Evolutionary conservation across 139 green algal species (phyloP).

Genomic region (Chlamydomonas sp.): DNA sequence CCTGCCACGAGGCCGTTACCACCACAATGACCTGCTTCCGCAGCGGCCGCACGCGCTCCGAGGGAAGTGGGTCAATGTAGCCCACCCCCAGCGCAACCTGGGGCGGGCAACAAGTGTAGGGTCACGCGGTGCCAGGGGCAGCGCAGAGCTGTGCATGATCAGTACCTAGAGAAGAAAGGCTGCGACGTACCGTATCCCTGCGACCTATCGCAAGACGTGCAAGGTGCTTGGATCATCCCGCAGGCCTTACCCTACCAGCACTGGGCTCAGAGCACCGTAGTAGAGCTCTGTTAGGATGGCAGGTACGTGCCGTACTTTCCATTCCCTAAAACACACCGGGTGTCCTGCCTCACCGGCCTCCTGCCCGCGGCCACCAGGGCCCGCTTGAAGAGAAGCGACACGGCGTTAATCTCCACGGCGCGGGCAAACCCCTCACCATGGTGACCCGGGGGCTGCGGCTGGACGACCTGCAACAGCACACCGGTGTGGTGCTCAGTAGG

Average conservation of each 20-base stretch:
- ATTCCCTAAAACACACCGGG: too few species aligned
- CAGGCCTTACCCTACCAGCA: too few species aligned
- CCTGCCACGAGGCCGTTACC: slow-evolving; percentile 80
- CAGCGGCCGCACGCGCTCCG: slow-evolving; percentile 63
- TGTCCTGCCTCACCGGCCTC: slow-evolving; percentile 33
- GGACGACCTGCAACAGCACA: slow-evolving; percentile 61
- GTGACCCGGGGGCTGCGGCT: slow-evolving; percentile 55
- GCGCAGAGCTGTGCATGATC: too few species aligned
- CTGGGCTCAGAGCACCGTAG: too few species aligned
- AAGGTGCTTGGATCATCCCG: too few species aligned
- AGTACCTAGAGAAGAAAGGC: too few species aligned
- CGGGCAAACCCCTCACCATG: slow-evolving; percentile 83
- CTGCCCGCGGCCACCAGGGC: slow-evolving; percentile 53
- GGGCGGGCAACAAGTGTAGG: not conserved
- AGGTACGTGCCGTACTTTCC: too few species aligned
- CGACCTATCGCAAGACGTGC: too few species aligned
- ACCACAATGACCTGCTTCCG: slow-evolving; percentile 93
- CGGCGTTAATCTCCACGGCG: slow-evolving; percentile 64
- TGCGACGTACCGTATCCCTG: too few species aligned
- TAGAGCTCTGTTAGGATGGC: too few species aligned
- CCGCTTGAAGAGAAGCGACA: slow-evolving; percentile 65
- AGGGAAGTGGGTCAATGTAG: slow-evolving; percentile 74
- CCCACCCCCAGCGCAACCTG: slow-evolving; percentile 81
- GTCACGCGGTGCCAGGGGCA: not conserved
- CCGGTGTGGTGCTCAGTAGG: not conserved